Conservation (phyloP, 2,329 filamentous ascomycete genomes). For the Fusarium sororula region DNA sequence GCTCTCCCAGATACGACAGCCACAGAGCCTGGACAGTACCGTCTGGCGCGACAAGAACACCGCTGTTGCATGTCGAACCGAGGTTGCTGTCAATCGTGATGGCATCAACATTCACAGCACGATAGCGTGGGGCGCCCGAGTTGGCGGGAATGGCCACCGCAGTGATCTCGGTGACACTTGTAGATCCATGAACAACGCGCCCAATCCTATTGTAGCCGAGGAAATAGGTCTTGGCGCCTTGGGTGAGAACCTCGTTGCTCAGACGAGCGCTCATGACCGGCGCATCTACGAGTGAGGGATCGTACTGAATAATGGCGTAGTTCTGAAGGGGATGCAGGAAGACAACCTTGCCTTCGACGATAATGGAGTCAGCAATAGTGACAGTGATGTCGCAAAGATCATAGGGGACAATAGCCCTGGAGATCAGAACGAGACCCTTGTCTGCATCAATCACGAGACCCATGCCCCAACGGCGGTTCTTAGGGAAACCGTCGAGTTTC, state of each 20-base stretch:
- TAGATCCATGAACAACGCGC: conserved; percentile 91
- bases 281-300: conserved; percentile 90
- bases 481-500: conserved; percentile 97
- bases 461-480: conserved; percentile 93
- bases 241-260: conserved; percentile 82
- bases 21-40: conserved; percentile 95
- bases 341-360: conserved; percentile 91
- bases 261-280: conserved; percentile 90
- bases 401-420: conserved; percentile 92
- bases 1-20: conserved; percentile 96
- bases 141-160: conserved; percentile 97
- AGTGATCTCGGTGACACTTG: conserved; percentile 95
- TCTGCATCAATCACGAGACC: conserved; percentile 97
- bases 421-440: conserved; percentile 93
- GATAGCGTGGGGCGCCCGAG: conserved; percentile 87
- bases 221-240: conserved; percentile 94
- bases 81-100: conserved; percentile 96
- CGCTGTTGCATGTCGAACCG: conserved; percentile 90
- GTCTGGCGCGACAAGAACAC: conserved; percentile 88
- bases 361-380: conserved; percentile 95
- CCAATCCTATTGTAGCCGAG: conserved; percentile 98
- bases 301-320: conserved; percentile 95
- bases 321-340: conserved; percentile 98
- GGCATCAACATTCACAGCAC: conserved; percentile 94
- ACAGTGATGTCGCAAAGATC: conserved; percentile 96